Percentiles rank a stretch among this genome's conserved stretches.
phyloP scores from a whole-genome alignment of 2,329 filamentous ascomycete genomes.

The Dichotomopilus funicola region DNA sequence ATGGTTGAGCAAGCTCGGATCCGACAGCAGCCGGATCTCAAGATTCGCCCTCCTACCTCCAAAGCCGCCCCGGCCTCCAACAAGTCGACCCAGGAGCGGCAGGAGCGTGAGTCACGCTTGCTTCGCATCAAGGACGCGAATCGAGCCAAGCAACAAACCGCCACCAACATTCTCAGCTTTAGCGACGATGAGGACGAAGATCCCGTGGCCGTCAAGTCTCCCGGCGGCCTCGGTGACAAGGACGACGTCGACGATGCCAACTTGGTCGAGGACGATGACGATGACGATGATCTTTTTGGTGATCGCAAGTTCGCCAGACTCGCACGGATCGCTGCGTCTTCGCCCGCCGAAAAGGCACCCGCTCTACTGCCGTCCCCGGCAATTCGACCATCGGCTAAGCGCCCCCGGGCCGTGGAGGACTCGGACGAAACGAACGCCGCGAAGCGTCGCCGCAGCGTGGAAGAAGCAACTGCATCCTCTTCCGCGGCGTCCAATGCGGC shows the following conservation, averaged over 20 bases:
- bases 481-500: background rate
- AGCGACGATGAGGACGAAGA: constrained; percentile 28
- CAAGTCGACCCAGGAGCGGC: constrained; percentile 15
- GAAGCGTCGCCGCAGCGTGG: background rate
- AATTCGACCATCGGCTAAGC: background rate
- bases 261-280: constrained; percentile 8
- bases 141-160: background rate
- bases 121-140: constrained; percentile 21
- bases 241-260: constrained; percentile 21
- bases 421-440: background rate
- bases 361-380: background rate
- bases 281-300: constrained; percentile 18
- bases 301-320: background rate
- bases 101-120: constrained; percentile 33
- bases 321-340: background rate
- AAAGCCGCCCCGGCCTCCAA: too few species aligned
- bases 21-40: background rate
- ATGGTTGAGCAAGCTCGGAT: constrained; percentile 50
- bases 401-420: background rate
- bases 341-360: too few species aligned
- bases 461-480: background rate
- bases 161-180: constrained; percentile 24
- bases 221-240: constrained; percentile 13
- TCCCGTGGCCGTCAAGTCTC: background rate
- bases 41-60: too few species aligned